Evolutionary conservation across 2,329 filamentous ascomycete species (phyloP).

Genomic region (Hypoxylon sp.): DNA sequence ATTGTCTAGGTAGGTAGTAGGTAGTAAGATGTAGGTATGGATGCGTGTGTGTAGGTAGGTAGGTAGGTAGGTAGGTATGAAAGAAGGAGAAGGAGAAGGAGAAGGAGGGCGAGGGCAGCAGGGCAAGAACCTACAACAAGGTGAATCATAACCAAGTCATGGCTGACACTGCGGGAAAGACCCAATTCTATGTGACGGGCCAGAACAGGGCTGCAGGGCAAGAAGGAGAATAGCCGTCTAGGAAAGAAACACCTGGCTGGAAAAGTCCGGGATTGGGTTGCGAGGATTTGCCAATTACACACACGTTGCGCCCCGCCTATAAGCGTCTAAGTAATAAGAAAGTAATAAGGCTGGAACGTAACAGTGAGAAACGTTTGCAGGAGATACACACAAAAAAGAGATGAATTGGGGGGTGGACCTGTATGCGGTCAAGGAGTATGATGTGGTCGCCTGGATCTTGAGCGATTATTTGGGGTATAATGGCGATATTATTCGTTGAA

Average conservation of each 20-base stretch:
- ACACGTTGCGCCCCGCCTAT: constrained; percentile 37
- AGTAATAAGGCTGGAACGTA: constrained; percentile 33
- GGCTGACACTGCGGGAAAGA: constrained; percentile 32
- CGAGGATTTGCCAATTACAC: constrained; percentile 11
- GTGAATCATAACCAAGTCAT: constrained; percentile 50
- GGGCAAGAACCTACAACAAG: constrained; percentile 41
- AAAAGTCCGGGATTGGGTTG: constrained; percentile 34
- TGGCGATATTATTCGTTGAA: constrained; percentile 35
- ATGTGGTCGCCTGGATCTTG: constrained; percentile 41
- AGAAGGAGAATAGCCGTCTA: constrained; percentile 29
- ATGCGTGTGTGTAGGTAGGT: not conserved
- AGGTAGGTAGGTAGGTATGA: constrained; percentile 5
- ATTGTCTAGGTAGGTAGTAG: too few relatives aligned
- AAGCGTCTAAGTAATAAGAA: constrained; percentile 7
- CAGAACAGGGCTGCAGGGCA: constrained; percentile 21
- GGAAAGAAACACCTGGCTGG: constrained; percentile 41
- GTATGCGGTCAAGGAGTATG: constrained; percentile 38
- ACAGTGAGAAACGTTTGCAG: constrained; percentile 39
- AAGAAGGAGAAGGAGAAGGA: constrained; percentile 30
- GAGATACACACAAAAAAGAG: constrained; percentile 6
- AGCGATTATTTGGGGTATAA: constrained; percentile 40
- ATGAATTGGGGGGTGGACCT: constrained; percentile 28
- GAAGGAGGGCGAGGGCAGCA: constrained; percentile 9
- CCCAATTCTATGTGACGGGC: constrained; percentile 35
- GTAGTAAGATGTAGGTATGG: not conserved